Base-by-base conservation (phyloP, 2,329 filamentous ascomycete species). In the Chaetomium globosum region DNA sequence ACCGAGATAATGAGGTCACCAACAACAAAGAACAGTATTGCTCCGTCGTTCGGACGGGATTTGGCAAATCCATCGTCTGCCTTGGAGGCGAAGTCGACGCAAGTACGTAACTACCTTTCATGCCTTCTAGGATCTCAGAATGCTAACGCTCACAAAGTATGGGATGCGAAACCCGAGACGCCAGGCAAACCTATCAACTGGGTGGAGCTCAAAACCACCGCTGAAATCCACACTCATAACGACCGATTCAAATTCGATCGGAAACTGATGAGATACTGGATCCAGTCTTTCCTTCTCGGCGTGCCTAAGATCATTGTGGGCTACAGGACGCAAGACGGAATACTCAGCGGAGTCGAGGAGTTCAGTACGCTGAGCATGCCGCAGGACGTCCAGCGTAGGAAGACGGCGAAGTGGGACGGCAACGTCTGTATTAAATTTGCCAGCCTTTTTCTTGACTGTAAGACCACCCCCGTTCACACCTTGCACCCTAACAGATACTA, bases 1-100 rank as follows among this genome's bases (percentile, higher is more conserved):
- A 79, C 63, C 87, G 95, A 31, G 87, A 90, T 52, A 76, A 86
- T 2, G 82, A 89, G 62, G 73, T 88, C 9, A 93, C 97, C 58
- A 93, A 89, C 76, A 99, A 98, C 76, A 87, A 93, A 73, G 90
- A 91, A 0, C 95, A 99, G 74, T 98, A 98, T 80, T 99, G 95
- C 79, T 97, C 93, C 2, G 86, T 99, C 23, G 93, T 97, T 0
- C 87, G 89, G 46, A 98, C 94, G 0, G 92, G 91, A 0, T 90
- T 99, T 63, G 94, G 93, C 1, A 86, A 86, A 56, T 84, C 86
- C 0, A 83, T 84, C 21, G 79, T 98, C 63, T 86, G 97, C 65
- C 84, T 99, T 1, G 95, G 92, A 30, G 95, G 95, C 39, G 95
- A 99, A 80, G 94, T 99, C 21, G 95, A 99, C 77, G 91, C 90